Evolutionary conservation across 1,284 basidiomycete genomes (phyloP).

Genomic region (Sanghuangporus sanghuang): DNA sequence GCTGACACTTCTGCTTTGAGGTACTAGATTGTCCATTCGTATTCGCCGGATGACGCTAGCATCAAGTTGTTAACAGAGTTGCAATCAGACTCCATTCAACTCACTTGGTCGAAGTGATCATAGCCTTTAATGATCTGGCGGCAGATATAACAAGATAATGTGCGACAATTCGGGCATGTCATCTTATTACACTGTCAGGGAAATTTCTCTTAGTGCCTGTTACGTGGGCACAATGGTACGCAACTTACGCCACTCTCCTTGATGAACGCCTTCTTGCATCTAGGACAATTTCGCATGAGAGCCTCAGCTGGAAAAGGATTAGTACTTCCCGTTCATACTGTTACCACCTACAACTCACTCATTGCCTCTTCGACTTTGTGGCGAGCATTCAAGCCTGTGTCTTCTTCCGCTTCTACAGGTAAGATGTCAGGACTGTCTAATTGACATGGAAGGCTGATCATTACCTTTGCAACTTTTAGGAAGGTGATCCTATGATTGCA

Average conservation of each 20-base stretch:
- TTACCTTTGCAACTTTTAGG: conserved; percentile 81
- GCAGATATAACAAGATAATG: conserved; percentile 77
- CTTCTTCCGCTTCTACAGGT: conserved; percentile 58
- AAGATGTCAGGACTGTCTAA: neutral
- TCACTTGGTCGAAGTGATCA: conserved; percentile 67
- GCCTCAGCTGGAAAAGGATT: conserved; percentile 51
- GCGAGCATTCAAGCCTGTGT: conserved; percentile 64
- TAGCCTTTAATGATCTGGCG: conserved; percentile 67
- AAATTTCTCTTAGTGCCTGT: neutral
- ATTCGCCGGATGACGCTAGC: neutral
- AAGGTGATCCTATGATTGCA: conserved; percentile 63
- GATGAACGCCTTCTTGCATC: conserved; percentile 72
- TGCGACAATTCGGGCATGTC: conserved; percentile 63
- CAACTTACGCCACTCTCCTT: conserved; percentile 64
- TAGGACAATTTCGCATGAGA: conserved; percentile 80
- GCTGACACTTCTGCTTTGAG: conserved; percentile 43
- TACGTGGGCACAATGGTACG: neutral
- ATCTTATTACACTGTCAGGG: conserved; percentile 71
- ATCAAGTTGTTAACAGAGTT: neutral
- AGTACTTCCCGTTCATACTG: neutral
- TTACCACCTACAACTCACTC: conserved; percentile 43
- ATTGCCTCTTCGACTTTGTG: conserved; percentile 87
- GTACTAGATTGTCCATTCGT: neutral
- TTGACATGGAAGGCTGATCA: conserved; percentile 3
- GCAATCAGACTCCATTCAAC: conserved; percentile 20